Evolutionary conservation across 2,329 filamentous ascomycete genomes (phyloP).

Genomic region (Phialophora macrospora): DNA sequence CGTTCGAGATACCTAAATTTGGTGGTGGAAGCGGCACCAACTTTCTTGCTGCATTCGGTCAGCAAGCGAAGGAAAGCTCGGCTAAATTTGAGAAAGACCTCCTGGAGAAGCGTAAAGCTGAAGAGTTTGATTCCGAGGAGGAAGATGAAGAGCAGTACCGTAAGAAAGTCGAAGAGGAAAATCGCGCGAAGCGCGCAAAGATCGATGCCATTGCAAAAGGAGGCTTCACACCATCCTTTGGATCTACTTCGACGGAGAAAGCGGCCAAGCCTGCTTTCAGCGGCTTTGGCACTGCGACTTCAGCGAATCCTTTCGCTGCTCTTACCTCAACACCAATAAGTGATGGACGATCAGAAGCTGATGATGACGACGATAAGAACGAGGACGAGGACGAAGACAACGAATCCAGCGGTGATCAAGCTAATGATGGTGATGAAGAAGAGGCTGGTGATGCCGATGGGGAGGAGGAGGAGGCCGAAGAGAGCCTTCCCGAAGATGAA

Average conservation of each 20-base stretch:
- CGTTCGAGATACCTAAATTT: slow-evolving; percentile 45
- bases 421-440: slow-evolving; percentile 26
- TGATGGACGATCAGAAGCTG: slow-evolving; percentile 8
- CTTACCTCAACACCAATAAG: slow-evolving; percentile 14
- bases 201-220: slow-evolving; percentile 47
- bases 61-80: slow-evolving; percentile 43
- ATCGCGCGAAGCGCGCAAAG: slow-evolving; percentile 52
- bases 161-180: slow-evolving; percentile 52
- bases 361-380: slow-evolving; percentile 23
- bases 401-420: slow-evolving; percentile 27
- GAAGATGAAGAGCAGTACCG: slow-evolving; percentile 58
- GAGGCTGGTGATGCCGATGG: slow-evolving; percentile 28
- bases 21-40: slow-evolving; percentile 40
- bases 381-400: slow-evolving; percentile 30
- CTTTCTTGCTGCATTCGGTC: slow-evolving; percentile 52
- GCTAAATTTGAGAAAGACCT: slow-evolving; percentile 50
- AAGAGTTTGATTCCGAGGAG: slow-evolving; percentile 59
- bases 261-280: slow-evolving; percentile 8
- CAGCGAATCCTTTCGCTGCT: slow-evolving; percentile 28
- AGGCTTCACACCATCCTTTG: slow-evolving; percentile 37
- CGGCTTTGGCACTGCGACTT: slow-evolving; percentile 22
- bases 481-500: slow-evolving; percentile 30
- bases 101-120: slow-evolving; percentile 55
- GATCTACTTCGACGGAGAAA: slow-evolving; percentile 31
- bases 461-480: slow-evolving; percentile 28